Conservation (phyloP, 805 yeast species). For the Ogataea parapolymorpha region DNA sequence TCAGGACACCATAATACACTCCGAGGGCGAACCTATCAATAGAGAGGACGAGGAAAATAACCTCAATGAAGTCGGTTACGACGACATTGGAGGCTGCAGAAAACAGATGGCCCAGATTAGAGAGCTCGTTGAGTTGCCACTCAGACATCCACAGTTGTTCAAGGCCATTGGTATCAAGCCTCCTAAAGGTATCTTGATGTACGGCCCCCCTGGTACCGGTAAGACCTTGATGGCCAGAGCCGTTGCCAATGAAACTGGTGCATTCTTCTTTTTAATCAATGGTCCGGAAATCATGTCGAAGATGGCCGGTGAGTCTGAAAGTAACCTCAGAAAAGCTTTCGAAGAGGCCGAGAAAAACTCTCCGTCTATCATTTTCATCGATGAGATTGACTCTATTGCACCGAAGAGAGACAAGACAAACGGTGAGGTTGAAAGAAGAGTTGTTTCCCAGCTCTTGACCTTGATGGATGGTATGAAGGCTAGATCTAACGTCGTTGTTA, state of each 20-base stretch:
- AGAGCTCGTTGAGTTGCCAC: conserved; percentile 96
- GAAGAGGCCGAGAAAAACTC: conserved; percentile 99
- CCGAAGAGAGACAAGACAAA: conserved; percentile 99
- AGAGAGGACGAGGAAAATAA: conserved; percentile 98
- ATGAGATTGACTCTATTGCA: conserved; percentile 97
- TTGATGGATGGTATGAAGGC: conserved; percentile 99
- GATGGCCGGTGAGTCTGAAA: conserved; percentile 99
- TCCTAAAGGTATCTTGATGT: conserved; percentile 96
- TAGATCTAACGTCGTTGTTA: conserved; percentile 96
- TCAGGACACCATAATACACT: conserved; percentile 96
- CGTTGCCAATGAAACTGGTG: conserved; percentile 99
- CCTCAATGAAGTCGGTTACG: conserved; percentile 96
- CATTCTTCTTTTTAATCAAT: conserved; percentile 94
- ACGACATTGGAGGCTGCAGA: conserved; percentile 98
- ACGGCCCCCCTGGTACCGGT: conserved; percentile 99
- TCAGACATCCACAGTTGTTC: conserved; percentile 97
- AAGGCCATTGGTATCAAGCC: conserved; percentile 98
- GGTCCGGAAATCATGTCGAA: conserved; percentile 99
- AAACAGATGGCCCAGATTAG: conserved; percentile 99
- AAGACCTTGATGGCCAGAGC: conserved; percentile 99
- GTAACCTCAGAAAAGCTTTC: conserved; percentile 94
- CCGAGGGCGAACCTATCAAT: conserved; percentile 98
- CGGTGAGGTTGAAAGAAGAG: conserved; percentile 99
- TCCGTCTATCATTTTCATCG: conserved; percentile 95
- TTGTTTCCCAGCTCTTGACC: conserved; percentile 94